Evolutionary conservation across 257 asterid species (phyloP).

Genomic region (Scutellaria baicalensis): DNA sequence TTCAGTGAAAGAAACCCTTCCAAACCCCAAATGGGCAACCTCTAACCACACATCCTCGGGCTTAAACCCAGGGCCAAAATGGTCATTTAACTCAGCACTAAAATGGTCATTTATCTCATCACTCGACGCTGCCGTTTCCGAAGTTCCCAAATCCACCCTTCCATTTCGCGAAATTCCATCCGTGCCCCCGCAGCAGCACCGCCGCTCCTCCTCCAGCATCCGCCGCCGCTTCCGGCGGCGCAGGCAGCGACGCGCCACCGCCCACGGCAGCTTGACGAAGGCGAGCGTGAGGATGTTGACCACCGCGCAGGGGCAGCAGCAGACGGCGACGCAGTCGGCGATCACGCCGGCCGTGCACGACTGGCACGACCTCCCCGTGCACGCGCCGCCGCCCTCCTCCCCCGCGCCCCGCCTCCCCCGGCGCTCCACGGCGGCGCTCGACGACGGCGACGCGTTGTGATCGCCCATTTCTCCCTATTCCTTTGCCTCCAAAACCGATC

Average conservation of each 20-base stretch:
- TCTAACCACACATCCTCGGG: slow-evolving; percentile 70
- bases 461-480: slow-evolving; percentile 14
- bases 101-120: slow-evolving; percentile 40
- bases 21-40: slow-evolving; percentile 78
- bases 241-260: slow-evolving; percentile 59
- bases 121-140: slow-evolving; percentile 25
- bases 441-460: slow-evolving; percentile 27
- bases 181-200: slow-evolving; percentile 16
- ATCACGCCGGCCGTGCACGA: slow-evolving; percentile 82
- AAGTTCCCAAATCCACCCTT: slow-evolving; percentile 12
- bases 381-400: slow-evolving; percentile 36
- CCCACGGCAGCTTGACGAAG: slow-evolving; percentile 71
- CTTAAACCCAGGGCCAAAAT: slow-evolving; percentile 44
- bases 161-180: slow-evolving; percentile 31
- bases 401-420: slow-evolving; percentile 14
- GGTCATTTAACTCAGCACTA: slow-evolving; percentile 43
- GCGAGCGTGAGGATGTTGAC: slow-evolving; percentile 61
- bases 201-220: slow-evolving; percentile 21
- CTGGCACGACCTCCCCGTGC: slow-evolving; percentile 68
- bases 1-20: slow-evolving; percentile 88
- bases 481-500: not conserved
- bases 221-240: slow-evolving; percentile 26
- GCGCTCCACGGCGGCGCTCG: slow-evolving; percentile 23
- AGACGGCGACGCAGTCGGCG: slow-evolving; percentile 92
- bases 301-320: slow-evolving; percentile 93